Percentiles rank a stretch among this genome's conserved stretches.
phyloP scores from a whole-genome alignment of 257 asterid genomes.

The Solanum appendiculatum region DNA sequence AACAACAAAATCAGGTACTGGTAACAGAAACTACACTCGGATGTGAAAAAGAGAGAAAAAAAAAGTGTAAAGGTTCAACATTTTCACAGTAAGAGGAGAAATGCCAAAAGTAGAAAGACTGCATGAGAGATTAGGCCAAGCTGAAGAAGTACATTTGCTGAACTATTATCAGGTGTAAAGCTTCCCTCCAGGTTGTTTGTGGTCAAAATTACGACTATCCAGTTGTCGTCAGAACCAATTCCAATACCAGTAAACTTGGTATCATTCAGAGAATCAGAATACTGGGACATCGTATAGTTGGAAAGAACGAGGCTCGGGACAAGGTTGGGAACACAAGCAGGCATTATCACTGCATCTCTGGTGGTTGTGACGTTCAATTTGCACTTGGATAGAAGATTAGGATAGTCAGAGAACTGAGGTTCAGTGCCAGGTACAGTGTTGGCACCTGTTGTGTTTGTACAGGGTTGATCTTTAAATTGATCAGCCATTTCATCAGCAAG shows the following conservation, averaged over 20 bases:
- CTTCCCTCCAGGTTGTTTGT: slow-evolving; percentile 62
- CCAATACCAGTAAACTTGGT: slow-evolving; percentile 63
- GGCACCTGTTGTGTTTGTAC: slow-evolving; percentile 78
- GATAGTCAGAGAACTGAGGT: slow-evolving; percentile 52
- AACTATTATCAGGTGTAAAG: slow-evolving; percentile 28
- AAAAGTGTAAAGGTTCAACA: neutral
- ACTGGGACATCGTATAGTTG: slow-evolving; percentile 60
- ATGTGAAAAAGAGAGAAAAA: neutral
- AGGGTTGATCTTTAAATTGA: slow-evolving; percentile 58
- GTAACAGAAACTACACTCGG: neutral
- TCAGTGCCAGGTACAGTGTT: slow-evolving; percentile 77
- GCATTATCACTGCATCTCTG: slow-evolving; percentile 74
- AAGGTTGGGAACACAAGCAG: slow-evolving; percentile 78
- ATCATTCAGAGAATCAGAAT: slow-evolving; percentile 46
- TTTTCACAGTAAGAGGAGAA: slow-evolving; percentile 24
- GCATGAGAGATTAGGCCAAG: slow-evolving; percentile 9
- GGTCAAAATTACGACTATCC: slow-evolving; percentile 75
- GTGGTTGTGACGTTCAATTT: slow-evolving; percentile 65
- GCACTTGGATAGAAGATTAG: slow-evolving; percentile 47
- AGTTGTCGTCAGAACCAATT: slow-evolving; percentile 49
- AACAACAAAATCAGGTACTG: neutral
- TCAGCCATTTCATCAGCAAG: slow-evolving; percentile 67
- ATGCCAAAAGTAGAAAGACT: slow-evolving; percentile 11
- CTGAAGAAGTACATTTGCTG: slow-evolving; percentile 21
- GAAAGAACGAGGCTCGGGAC: slow-evolving; percentile 43